Evolutionary conservation across 345 rosid species (phyloP), one percentile per base, ranked within the genome.

Genomic region (Barbarea vulgaris): DNA sequence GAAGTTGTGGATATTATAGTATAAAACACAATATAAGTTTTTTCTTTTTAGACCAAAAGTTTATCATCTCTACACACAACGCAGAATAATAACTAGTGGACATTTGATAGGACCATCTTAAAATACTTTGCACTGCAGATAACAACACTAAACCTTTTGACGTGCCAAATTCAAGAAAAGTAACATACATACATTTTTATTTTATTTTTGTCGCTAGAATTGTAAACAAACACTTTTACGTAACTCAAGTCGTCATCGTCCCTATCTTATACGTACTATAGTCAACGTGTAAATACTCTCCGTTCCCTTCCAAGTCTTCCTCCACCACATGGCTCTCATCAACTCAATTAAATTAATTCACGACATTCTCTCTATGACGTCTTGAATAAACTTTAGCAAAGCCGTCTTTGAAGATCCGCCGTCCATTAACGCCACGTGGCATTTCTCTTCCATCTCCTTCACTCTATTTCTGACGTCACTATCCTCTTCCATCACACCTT

Each of bases 341-440:
- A 30, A 30, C 7, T 17, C 0, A 44, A 14, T 5, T 1, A 4
- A 44, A 46, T 3, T 42, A 14, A 7, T 3, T 17, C 53, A 48
- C 53, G 53, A 34, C 64, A 34, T 18, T 12, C 24, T 12, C 24
- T 59, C 41, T 7, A 14, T 39, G 5, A 83, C 81, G 64, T 83
- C 81, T 2, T 41, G 13, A 1, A 86, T 76, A 37, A 84, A 83
- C 65, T 78, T 79, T 9, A 33, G 39, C 69, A 83, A 22, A 4
- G 81, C 70, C 17, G 34, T 0, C 48, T 57, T 3, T 1, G 88
- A 79, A 79, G 87, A 83, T 30, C 88, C 89, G 14, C 83, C 78
- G 1, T 82, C 83, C 69, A 24, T 42, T 56, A 84, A 9, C 5
- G 87, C 82, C 50, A 11, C 61, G 50, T 80, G 75, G 11, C 85